A percentile compares a stretch with the other conserved stretches of the same genome.
These are phyloP conservation scores for Exsudoporus floridanus DNA, from an alignment of 1,284 basidiomycete genomes.

Conservation along the genomic window DNA sequence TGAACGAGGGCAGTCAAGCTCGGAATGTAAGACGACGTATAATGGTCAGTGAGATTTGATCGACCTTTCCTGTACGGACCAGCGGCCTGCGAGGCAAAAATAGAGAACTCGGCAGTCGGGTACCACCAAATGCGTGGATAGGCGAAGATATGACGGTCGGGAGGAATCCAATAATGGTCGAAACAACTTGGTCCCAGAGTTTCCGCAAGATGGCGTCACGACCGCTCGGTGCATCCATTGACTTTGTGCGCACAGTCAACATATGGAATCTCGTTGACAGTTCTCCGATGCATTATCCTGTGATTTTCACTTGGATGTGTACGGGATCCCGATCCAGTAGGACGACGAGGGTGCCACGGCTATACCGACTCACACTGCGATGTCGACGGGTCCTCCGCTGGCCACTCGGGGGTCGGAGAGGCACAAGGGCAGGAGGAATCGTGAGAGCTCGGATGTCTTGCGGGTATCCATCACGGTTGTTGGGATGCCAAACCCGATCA, in stretches of 20 bases:
- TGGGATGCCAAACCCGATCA: not conserved
- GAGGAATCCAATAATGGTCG: slow-evolving; percentile 22
- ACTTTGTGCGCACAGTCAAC: not conserved
- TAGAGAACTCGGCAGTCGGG: slow-evolving; percentile 29
- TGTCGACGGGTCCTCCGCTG: not conserved
- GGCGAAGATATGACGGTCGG: not conserved
- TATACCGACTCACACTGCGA: no score
- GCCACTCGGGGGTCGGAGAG: not conserved
- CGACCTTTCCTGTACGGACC: slow-evolving; percentile 16
- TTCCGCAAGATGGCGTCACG: slow-evolving; percentile 10
- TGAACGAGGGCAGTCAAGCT: slow-evolving; percentile 21
- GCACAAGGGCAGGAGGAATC: not conserved
- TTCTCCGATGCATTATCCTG: no score
- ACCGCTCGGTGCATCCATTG: not conserved
- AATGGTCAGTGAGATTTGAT: slow-evolving; percentile 24
- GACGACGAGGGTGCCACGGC: no score
- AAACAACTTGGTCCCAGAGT: slow-evolving; percentile 27
- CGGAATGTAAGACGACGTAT: slow-evolving; percentile 25
- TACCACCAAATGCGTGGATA: slow-evolving; percentile 41
- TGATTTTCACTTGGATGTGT: no score
- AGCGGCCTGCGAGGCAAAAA: slow-evolving; percentile 21
- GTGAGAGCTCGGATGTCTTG: no score
- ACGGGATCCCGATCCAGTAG: no score
- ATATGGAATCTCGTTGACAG: not conserved
- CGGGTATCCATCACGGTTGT: not conserved